These are phyloP conservation scores for Hylodesmum podocarpum DNA, from an alignment of 306 rosid genomes.

Conservation along the genomic window DNA sequence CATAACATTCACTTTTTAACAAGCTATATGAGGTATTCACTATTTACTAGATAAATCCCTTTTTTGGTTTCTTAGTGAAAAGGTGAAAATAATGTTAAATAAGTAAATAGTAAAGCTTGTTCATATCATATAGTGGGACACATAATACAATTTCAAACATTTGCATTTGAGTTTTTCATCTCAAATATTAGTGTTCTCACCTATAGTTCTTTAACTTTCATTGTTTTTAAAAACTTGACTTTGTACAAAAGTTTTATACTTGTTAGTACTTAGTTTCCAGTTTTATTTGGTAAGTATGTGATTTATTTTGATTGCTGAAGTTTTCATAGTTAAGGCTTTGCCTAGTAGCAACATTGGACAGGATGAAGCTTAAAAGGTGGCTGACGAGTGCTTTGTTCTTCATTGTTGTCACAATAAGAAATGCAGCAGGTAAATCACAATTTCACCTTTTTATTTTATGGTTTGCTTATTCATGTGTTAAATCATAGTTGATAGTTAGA, in stretches of 20 bases:
- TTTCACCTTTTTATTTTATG: not conserved
- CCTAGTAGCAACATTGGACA: not conserved
- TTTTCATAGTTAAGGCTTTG: not conserved
- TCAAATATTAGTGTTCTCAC: not conserved
- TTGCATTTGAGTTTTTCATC: not conserved
- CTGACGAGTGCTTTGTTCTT: not conserved
- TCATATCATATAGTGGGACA: not conserved
- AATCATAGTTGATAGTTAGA: not conserved
- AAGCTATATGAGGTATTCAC: not conserved
- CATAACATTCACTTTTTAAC: not conserved
- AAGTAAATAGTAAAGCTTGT: not conserved
- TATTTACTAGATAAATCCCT: not conserved
- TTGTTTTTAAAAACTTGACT: not conserved
- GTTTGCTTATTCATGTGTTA: not conserved
- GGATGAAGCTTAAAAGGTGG: slow-evolving; percentile 15
- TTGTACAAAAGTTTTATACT: not conserved
- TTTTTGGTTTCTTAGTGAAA: not conserved
- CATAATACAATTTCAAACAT: not conserved
- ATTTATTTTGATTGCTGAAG: not conserved
- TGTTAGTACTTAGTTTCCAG: not conserved
- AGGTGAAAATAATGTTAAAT: not conserved
- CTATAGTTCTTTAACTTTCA: not conserved
- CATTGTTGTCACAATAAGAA: slow-evolving; percentile 10
- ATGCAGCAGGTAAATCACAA: slow-evolving; percentile 10
- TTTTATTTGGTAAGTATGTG: not conserved